phyloP scores from a whole-genome alignment of 1,139 yeast genomes.

The Scheffersomyces lignicola region DNA sequence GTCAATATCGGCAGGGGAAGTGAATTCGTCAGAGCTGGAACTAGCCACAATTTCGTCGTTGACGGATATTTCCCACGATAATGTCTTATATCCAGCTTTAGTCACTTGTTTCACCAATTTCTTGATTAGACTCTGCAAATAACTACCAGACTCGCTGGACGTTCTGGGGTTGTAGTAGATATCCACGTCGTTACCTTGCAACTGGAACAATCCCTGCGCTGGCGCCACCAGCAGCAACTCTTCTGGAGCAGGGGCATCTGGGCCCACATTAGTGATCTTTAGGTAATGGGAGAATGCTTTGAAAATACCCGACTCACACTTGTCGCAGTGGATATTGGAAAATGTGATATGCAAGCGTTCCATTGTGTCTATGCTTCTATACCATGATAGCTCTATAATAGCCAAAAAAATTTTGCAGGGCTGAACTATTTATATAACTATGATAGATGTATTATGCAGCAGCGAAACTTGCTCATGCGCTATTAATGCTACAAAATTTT shows the following conservation, averaged over 20 bases:
- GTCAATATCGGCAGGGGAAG: slow-evolving; percentile 5
- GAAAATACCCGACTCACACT: slow-evolving; percentile 42
- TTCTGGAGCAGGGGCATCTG: slow-evolving; percentile 25
- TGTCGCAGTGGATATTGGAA: slow-evolving; percentile 52
- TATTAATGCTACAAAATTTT: slow-evolving; percentile 2
- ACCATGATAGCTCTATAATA: no score
- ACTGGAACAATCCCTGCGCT: slow-evolving; percentile 15
- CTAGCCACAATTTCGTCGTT: slow-evolving; percentile 17
- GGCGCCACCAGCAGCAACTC: slow-evolving; percentile 8
- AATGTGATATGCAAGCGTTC: slow-evolving; percentile 29
- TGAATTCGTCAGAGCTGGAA: slow-evolving; percentile 10
- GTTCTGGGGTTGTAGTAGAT: slow-evolving; percentile 16
- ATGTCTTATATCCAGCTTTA: slow-evolving; percentile 31
- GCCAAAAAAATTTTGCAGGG: no score
- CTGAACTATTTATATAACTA: no score
- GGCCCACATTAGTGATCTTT: slow-evolving; percentile 15
- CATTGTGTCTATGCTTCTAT: slow-evolving; percentile 16
- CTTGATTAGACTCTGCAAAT: slow-evolving; percentile 19
- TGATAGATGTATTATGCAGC: no score
- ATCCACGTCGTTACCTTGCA: slow-evolving; percentile 21
- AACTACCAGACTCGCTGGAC: slow-evolving; percentile 4
- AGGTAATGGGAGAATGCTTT: slow-evolving; percentile 16
- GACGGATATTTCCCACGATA: slow-evolving; percentile 32
- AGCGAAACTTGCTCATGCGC: slow-evolving; percentile 3
- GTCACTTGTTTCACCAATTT: slow-evolving; percentile 22